Conservation (phyloP, 2,329 filamentous ascomycete species). For the Colletotrichum karsti region DNA sequence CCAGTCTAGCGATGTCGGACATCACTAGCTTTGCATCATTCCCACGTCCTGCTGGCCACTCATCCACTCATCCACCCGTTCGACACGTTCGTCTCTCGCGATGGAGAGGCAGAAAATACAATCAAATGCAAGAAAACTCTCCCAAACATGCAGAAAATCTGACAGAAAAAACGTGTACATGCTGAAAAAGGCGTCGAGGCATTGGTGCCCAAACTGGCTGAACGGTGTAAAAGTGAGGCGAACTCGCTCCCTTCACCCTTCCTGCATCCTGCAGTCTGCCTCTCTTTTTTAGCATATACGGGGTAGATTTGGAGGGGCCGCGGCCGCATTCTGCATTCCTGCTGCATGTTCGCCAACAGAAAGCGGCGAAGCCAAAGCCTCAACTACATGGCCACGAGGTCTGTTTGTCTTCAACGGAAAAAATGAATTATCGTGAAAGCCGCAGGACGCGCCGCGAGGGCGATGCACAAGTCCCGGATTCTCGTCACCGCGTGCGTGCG, state of each 20-base stretch:
- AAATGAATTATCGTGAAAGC: slow-evolving; percentile 7
- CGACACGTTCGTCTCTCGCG: neutral
- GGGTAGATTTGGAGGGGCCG: neutral
- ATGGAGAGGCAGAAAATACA: neutral
- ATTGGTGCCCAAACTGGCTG: slow-evolving; percentile 26
- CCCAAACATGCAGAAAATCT: neutral
- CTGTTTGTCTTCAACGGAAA: too few species aligned
- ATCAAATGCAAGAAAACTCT: neutral
- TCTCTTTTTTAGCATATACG: neutral
- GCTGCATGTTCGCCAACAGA: neutral
- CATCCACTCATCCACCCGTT: too few species aligned
- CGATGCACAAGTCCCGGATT: too few species aligned
- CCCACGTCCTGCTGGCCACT: neutral
- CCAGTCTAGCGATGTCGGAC: slow-evolving; percentile 23
- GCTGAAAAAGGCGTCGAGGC: slow-evolving; percentile 18
- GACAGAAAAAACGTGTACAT: neutral
- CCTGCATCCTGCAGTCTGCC: neutral
- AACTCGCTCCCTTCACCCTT: neutral
- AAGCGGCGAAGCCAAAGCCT: neutral
- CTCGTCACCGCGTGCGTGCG: too few species aligned
- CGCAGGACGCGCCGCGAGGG: slow-evolving; percentile 27
- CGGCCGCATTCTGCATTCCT: too few species aligned
- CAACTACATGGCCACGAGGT: slow-evolving; percentile 8
- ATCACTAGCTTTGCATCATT: slow-evolving; percentile 23
- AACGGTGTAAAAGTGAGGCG: slow-evolving; percentile 21